These are phyloP conservation scores for Modicella reniformis DNA, from an alignment of 371 early-diverging fungal genomes.

Conservation along the genomic window DNA sequence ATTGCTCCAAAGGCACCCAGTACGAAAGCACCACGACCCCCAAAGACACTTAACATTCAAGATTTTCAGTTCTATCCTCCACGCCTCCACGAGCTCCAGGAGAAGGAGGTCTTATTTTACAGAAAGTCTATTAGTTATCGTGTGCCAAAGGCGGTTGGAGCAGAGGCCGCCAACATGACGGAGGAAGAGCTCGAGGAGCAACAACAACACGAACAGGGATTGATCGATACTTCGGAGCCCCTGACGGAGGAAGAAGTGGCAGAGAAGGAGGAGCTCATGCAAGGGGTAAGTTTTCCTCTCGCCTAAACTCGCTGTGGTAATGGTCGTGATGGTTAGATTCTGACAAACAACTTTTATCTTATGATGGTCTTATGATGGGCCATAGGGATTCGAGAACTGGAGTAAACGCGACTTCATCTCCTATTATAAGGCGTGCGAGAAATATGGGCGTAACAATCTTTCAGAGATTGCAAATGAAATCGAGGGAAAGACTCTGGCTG, in stretches of 20 bases:
- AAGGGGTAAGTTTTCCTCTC: slow-evolving; percentile 51
- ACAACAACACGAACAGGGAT: slow-evolving; percentile 80
- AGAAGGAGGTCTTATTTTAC: slow-evolving; percentile 78
- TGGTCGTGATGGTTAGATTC: neutral
- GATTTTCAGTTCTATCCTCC: slow-evolving; percentile 96
- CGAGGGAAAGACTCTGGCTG: slow-evolving; percentile 89
- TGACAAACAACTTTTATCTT: neutral
- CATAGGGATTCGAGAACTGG: slow-evolving; percentile 94
- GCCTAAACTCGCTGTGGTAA: neutral
- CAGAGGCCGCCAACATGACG: slow-evolving; percentile 57
- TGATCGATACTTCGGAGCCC: slow-evolving; percentile 87
- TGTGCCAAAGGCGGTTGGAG: slow-evolving; percentile 56
- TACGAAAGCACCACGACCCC: slow-evolving; percentile 68
- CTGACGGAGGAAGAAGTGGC: slow-evolving; percentile 89
- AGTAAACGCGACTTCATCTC: slow-evolving; percentile 89
- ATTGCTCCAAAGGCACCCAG: slow-evolving; percentile 62
- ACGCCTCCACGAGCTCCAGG: slow-evolving; percentile 81
- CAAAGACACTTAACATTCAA: slow-evolving; percentile 69
- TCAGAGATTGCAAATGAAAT: slow-evolving; percentile 82
- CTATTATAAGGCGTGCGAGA: slow-evolving; percentile 92
- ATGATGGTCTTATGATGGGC: neutral
- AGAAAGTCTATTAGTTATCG: slow-evolving; percentile 76
- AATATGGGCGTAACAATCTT: slow-evolving; percentile 84
- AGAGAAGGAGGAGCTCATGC: slow-evolving; percentile 82
- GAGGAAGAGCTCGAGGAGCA: slow-evolving; percentile 70